Evolutionary conservation across 2,329 filamentous ascomycete species (phyloP), one percentile per base, ranked within the genome.

Genomic region (Talaromyces funiculosus): DNA sequence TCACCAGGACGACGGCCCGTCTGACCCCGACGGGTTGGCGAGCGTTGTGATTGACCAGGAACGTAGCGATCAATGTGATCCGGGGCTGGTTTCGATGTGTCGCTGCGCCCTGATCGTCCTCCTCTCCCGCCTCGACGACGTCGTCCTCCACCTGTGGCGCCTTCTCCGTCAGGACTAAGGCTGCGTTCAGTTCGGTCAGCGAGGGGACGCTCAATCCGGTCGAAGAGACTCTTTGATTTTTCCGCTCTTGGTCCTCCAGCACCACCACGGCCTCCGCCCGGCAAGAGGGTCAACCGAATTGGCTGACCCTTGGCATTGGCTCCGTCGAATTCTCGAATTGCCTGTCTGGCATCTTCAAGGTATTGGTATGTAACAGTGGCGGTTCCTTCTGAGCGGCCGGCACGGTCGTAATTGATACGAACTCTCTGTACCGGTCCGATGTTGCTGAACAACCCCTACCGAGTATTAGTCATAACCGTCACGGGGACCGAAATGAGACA

Each of bases 231-330:
- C 61, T 89, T 77, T 16, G 80, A 78, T 60, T 75, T 77, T 63
- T 82, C 77, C 24, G 79, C 78, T 53, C 72, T 77, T 65, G 80
- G 78, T 20, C 73, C 69, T 18, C 63, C 51, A 45, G 42, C 20
- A 45, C 42, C 38, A 12, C 38, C 42, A 12, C 70, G 68, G 56
- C 64, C 67, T 43, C 60, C 66, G 75, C 65, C 78, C n/a, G 86
- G 81, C 43, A 93, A 73, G 33, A 93, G 78, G 0, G 84, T 84
- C 61, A 96, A 75, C 35, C 83, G 85, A 68, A 96, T 96, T 3
- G 90, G 91, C 75, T 93, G 90, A 53, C 89, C 88, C 67, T 94
- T 92, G 61, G 92, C 92, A 71, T 96, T 96, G 64, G 92, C 92
- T 60, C 90, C 90, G 71, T 97, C 88, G 70, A 89, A 97, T 68